Evolutionary conservation across 1,284 basidiomycete species (phyloP), one percentile per base, ranked within the genome.

Genomic region (Fomitopsis pinicola): DNA sequence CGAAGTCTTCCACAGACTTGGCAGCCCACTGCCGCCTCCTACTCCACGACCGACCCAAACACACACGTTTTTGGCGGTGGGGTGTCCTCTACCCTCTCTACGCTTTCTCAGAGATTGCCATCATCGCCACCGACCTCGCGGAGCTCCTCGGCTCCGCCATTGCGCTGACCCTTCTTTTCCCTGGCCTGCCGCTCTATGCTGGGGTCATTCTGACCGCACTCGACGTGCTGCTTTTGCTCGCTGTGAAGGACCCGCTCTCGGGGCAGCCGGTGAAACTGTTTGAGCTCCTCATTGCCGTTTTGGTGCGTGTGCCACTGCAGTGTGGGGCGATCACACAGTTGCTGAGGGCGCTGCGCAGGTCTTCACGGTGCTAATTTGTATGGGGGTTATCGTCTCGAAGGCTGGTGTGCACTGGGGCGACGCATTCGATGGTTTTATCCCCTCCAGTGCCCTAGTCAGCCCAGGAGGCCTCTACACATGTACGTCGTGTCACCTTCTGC

Each of bases 341-440:
- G 19, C 19, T 59, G 57, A 35, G 45, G 19, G 35, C 6, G n/a
- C 6, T 3, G 9, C 2, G 36, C 58, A 93, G 90, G 91, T 95
- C 12, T 69, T 95, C 22, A 83, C 85, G 1, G 92, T 96, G 0
- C 80, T 97, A 30, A 78, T 91, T n/a, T 94, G 91, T 71, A 95
- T 97, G 80, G 81, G 86, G 52, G 79, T 95, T 46, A 84, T 98
- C 62, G 86, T 97, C 56, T 82, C 88, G 35, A 86, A 84, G 70
- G 83, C 95, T 30, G 67, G 84, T 48, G 87, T 96, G 0, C 70
- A 88, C 42, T 97, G 95, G 95, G 81, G 78, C n/a, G 76, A 78
- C 36, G 91, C 91, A 0, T 97, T 98, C 73, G 70, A 85, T n/a
- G 96, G 96, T 9, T 96, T 86, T 69, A 68, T 98, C 14, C 96